These are phyloP conservation scores for Populus hybrid DNA, from an alignment of 441 rosid species.

Conservation along the genomic window DNA sequence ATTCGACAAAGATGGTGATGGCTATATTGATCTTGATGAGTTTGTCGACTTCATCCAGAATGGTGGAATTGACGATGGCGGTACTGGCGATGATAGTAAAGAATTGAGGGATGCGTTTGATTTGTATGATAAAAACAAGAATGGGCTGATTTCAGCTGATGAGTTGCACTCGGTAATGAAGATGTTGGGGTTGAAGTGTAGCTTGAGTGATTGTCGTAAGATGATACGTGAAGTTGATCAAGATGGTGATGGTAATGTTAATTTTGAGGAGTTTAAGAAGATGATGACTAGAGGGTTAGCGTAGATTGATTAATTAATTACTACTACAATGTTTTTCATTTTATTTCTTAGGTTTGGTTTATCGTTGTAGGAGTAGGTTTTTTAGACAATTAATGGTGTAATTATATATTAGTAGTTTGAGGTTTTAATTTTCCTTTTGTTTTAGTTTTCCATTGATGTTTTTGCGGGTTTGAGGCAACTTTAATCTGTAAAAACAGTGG, in stretches of 20 bases:
- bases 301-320: neutral
- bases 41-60: slow-evolving; percentile 47
- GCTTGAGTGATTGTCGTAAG: slow-evolving; percentile 57
- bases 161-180: slow-evolving; percentile 76
- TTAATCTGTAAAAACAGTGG: no score
- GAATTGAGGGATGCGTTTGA: slow-evolving; percentile 82
- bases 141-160: slow-evolving; percentile 61
- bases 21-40: slow-evolving; percentile 69
- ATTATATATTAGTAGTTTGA: no score
- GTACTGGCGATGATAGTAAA: slow-evolving; percentile 18
- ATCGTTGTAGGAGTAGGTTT: neutral
- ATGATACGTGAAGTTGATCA: slow-evolving; percentile 76
- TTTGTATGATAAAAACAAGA: slow-evolving; percentile 65
- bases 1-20: slow-evolving; percentile 81
- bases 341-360: neutral
- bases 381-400: no score
- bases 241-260: slow-evolving; percentile 83
- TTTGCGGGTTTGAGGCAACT: no score
- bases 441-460: no score
- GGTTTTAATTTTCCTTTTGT: no score
- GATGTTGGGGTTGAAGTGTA: slow-evolving; percentile 63
- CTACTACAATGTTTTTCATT: neutral
- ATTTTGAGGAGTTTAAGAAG: slow-evolving; percentile 84
- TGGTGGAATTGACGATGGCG: slow-evolving; percentile 23
- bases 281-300: slow-evolving; percentile 59